Conservation (phyloP, 2,329 filamentous ascomycete species). For the Penicillium sp. region DNA sequence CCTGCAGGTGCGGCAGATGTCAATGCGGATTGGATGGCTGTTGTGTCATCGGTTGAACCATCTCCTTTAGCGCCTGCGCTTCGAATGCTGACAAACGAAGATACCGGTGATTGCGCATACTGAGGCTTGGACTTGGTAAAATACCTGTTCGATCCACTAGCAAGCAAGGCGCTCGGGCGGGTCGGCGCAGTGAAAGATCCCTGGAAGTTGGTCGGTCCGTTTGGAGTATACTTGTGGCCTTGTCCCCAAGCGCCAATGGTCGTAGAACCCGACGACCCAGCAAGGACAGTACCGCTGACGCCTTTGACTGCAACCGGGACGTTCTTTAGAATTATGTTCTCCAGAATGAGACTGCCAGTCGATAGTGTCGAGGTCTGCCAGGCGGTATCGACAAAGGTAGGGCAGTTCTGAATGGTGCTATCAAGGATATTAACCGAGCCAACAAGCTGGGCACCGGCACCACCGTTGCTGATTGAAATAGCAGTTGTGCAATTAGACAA, state of each 20-base stretch:
- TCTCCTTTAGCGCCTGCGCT: conserved; percentile 51
- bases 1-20: conserved; percentile 49
- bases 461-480: conserved; percentile 51
- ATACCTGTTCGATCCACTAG: conserved; percentile 42
- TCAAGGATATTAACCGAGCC: conserved; percentile 61
- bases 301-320: conserved; percentile 48
- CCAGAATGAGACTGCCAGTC: conserved; percentile 55
- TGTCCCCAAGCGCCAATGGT: conserved; percentile 46
- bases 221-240: conserved; percentile 47
- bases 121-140: conserved; percentile 56
- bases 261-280: conserved; percentile 36
- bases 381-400: conserved; percentile 52
- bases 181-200: conserved; percentile 46
- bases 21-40: conserved; percentile 59
- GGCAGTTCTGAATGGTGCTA: conserved; percentile 52
- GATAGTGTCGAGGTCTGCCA: conserved; percentile 44
- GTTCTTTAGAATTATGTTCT: conserved; percentile 55
- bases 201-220: conserved; percentile 46
- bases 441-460: conserved; percentile 45
- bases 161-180: conserved; percentile 47
- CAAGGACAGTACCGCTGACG: conserved; percentile 38
- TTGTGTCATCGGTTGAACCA: conserved; percentile 60
- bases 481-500: conserved; percentile 56
- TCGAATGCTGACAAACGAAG: conserved; percentile 48
- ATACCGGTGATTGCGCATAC: conserved; percentile 44